Percentiles rank a stretch among this genome's conserved stretches.
Evolutionary conservation across 768 basidiomycete genomes (phyloP).

Genomic region (Clathrus columnatus): DNA sequence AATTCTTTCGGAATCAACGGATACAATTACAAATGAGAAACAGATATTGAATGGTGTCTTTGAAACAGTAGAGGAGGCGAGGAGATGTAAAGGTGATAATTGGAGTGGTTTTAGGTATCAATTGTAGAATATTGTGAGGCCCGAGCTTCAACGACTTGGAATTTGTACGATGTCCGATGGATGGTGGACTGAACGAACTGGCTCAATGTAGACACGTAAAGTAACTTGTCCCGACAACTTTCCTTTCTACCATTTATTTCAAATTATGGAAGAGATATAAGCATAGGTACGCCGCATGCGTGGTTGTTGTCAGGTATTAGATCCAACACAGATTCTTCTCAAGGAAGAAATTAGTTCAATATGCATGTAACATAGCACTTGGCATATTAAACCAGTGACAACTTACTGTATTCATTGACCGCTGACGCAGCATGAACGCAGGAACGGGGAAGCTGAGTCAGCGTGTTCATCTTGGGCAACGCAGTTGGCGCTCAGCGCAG

Average conservation of each 20-base stretch:
- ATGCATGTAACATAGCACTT: background rate
- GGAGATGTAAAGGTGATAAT: background rate
- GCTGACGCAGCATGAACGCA: background rate
- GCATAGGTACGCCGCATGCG: background rate
- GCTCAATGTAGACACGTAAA: background rate
- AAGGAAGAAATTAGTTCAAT: too few species aligned
- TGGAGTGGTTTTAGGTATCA: background rate
- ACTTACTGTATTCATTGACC: too few species aligned
- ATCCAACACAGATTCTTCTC: too few species aligned
- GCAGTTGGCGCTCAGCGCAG: conserved; percentile 1
- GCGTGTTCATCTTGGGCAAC: background rate
- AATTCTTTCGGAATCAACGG: conserved; percentile 23
- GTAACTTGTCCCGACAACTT: background rate
- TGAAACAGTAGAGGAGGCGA: background rate
- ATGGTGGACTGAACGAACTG: background rate
- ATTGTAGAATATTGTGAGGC: background rate
- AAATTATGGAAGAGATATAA: background rate
- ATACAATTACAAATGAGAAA: background rate
- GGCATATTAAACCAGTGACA: background rate
- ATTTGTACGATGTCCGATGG: too few species aligned
- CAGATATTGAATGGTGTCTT: background rate
- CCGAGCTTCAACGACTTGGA: too few species aligned
- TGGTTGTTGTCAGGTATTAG: background rate
- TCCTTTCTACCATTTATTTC: background rate
- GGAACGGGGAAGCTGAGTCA: conserved; percentile 1